Evolutionary conservation across 345 rosid genomes (phyloP).

Genomic region (Corchorus olitorius): DNA sequence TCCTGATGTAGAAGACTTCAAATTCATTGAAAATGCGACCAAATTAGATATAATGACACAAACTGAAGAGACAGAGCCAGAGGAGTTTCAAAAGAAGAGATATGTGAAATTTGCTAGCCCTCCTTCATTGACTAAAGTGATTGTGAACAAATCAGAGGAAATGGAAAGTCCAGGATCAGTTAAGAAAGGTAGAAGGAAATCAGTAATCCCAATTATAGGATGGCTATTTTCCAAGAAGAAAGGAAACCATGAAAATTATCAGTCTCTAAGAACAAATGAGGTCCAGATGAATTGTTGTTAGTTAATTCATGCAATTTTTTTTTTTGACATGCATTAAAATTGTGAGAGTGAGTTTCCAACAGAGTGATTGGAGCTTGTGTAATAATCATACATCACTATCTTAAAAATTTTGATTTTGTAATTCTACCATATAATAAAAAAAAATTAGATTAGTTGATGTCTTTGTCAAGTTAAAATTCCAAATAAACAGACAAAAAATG

Average conservation of each 20-base stretch:
- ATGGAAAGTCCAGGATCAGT: constrained; percentile 33
- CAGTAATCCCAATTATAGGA: constrained; percentile 50
- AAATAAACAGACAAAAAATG: too few species aligned
- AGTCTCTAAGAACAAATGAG: background rate
- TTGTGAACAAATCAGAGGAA: constrained; percentile 29
- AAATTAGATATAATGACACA: constrained; percentile 20
- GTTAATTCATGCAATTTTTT: background rate
- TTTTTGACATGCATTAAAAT: background rate
- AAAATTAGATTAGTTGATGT: too few species aligned
- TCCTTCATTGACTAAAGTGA: constrained; percentile 47
- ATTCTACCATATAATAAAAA: too few species aligned
- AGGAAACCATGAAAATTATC: background rate
- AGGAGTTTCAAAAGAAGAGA: constrained; percentile 54
- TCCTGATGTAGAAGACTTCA: constrained; percentile 45
- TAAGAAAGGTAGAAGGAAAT: constrained; percentile 38
- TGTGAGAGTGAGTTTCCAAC: background rate
- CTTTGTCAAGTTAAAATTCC: too few species aligned
- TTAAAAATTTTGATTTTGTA: background rate
- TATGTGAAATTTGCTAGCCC: constrained; percentile 70
- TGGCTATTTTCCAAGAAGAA: constrained; percentile 60
- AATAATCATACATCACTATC: background rate
- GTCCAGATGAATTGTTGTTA: constrained; percentile 8
- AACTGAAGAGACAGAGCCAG: constrained; percentile 29
- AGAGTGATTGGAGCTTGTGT: background rate
- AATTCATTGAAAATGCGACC: constrained; percentile 42